These are phyloP conservation scores for Lactuca sativa DNA, from an alignment of 129 eudicot species.

Conservation along the genomic window DNA sequence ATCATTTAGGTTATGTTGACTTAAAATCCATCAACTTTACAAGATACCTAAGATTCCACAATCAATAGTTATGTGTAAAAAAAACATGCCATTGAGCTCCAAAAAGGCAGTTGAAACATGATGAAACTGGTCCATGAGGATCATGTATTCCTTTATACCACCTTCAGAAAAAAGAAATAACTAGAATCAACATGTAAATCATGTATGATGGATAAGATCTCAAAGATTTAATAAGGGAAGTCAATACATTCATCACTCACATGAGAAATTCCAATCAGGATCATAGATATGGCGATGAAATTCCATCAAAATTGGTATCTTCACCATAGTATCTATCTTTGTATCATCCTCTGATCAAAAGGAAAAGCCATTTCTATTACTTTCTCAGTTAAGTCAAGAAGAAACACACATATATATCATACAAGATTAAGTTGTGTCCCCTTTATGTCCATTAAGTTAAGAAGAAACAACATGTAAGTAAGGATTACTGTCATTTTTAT, in stretches of 20 bases:
- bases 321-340: constrained; percentile 65
- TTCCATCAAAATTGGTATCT: constrained; percentile 79
- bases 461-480: no score
- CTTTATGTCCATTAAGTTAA: no score
- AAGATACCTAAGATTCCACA: constrained; percentile 11
- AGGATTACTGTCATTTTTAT: no score
- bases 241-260: no score
- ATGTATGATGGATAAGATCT: no score
- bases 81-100: constrained; percentile 70
- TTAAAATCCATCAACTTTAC: background rate
- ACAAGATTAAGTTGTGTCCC: no score
- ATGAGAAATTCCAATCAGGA: no score
- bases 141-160: constrained; percentile 92
- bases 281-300: no score
- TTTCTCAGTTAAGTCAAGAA: no score
- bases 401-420: no score
- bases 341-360: constrained; percentile 78
- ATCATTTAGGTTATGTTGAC: background rate
- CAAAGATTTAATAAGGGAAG: no score
- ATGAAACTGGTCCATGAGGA: constrained; percentile 94
- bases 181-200: no score
- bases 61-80: constrained; percentile 24
- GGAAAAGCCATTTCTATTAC: constrained; percentile 7
- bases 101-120: constrained; percentile 86
- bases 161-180: constrained; percentile 45